Evolutionary conservation across 179 eudicot genomes (phyloP), one percentile per base, ranked within the genome.

Genomic region (Beta lomatogona): DNA sequence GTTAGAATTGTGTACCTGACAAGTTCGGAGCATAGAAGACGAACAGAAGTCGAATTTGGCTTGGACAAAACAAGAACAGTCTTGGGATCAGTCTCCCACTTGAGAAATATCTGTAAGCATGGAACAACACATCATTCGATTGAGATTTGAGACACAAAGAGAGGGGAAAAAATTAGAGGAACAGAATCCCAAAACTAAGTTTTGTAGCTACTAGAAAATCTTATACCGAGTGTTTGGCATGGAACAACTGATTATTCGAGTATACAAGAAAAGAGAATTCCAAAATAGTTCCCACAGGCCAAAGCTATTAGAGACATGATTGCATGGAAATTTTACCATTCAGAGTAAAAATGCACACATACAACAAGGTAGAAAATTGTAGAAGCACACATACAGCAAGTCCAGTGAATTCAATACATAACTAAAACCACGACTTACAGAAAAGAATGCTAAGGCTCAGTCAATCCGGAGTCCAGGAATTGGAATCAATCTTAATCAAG

Each of bases 21-120:
- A 90, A 96, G 88, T 81, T 96, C 95, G 9, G 87, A 84, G 83
- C 96, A 94, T 9, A 94, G 83, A 86, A 91, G 83, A 77, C 83
- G 89, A 52, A 96, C 99, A 86, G 98, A 88, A 70, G 89, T 81
- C 82, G 99, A 94, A 82, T 96, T 94, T 77, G 99, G 99, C 85
- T 96, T 96, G 83, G 94, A 91, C 89, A 96, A 80, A 73, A 96
- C 89, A 82, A 96, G 94, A 71, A 96, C 92, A 16, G 97, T 96
- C 82, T 85, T 88, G 25, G 99, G 99, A 72, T 80, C 88, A 73
- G 91, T 88, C 82, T 94, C 98, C 99, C 99, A 96, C 89, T 93
- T 94, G 86, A 96, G 92, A 50, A 93, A 91, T 81, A 96, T 96
- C 99, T 96, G 95, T 82, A 85, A 81, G 41, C 63, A 79, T 74